Evolutionary conservation across 1,139 yeast species (phyloP), one percentile per base, ranked within the genome.

Genomic region (Trichomonascaceae sp.): DNA sequence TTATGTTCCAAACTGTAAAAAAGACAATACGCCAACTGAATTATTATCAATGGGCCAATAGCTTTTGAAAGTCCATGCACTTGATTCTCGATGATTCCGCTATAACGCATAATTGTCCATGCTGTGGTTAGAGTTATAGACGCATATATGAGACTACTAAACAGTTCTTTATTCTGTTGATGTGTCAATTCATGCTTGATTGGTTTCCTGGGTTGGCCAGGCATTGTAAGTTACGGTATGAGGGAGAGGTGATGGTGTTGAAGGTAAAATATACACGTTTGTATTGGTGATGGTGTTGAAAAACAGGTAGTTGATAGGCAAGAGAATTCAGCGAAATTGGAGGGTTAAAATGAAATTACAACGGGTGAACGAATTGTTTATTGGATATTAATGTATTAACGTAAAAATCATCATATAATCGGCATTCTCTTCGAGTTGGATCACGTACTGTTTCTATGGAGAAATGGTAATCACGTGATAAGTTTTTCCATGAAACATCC

Each of bases 1-100:
- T 61, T 60, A 43, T 53, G 41, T 30, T 56, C 63, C 47, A 58
- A 58, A 18, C 58, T 60, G 15, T 64, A 68, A 32, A 61, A 49
- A 9, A 63, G 56, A 45, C 67, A 64, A 57, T 66, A 66, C 20
- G 60, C 58, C 43, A 63, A 50, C 45, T 66, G 69, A n/a, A 64
- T 53, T 17, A 56, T 44, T 15, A 63, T 55, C 48, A 64, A 52
- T 13, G 59, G 50, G 10, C 63, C 62, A 19, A 63, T 50, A n/a
- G 60, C 55, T 62, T 64, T 55, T 24, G 64, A 56, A 43, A 53
- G 51, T 1, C 56, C 60, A 1, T 67, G 66, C 45, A 60, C 59
- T 4, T 53, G 52, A 15, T 41, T 18, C n/a, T 51, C 50, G 5
- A 43, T 12, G 15, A 47, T 22, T 8, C 44, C 51, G n/a, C 51